phyloP scores from a whole-genome alignment of 768 basidiomycete genomes.

The Mycena rosella region DNA sequence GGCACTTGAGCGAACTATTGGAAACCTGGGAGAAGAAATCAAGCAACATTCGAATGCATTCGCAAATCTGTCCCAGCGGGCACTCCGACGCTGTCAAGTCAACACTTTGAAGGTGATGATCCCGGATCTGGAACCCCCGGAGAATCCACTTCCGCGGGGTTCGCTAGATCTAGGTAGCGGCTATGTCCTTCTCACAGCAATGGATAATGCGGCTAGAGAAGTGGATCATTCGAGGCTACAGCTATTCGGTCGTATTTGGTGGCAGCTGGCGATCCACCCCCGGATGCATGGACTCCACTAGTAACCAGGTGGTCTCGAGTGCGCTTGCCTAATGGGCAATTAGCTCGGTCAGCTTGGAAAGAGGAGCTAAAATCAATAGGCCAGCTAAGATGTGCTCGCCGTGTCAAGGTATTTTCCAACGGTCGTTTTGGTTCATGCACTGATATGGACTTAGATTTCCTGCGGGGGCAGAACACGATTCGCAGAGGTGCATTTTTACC shows the following conservation, averaged over 20 bases:
- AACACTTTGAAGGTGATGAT: constrained; percentile 32
- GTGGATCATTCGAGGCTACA: neutral
- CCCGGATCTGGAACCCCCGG: constrained; percentile 28
- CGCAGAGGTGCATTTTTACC: constrained; percentile 1
- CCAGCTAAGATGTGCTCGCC: neutral
- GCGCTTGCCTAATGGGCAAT: constrained; percentile 38
- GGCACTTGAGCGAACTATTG: constrained; percentile 45
- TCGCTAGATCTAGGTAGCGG: neutral
- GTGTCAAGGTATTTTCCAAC: constrained; percentile 12
- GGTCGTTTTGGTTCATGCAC: too few relatives aligned
- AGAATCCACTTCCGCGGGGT: neutral
- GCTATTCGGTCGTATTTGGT: neutral
- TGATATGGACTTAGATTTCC: neutral
- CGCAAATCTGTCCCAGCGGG: constrained; percentile 44
- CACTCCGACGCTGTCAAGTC: constrained; percentile 34
- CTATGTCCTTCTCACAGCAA: neutral
- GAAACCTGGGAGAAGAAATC: constrained; percentile 23
- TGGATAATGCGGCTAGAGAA: neutral
- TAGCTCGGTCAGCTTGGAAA: constrained; percentile 34
- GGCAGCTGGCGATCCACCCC: neutral
- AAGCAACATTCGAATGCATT: constrained; percentile 40
- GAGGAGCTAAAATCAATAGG: constrained; percentile 14
- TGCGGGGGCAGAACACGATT: neutral
- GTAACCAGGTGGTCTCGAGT: constrained; percentile 37
- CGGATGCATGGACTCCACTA: constrained; percentile 20